Evolutionary conservation across 2,329 filamentous ascomycete genomes (phyloP).

Genomic region (Colletotrichum filicis): DNA sequence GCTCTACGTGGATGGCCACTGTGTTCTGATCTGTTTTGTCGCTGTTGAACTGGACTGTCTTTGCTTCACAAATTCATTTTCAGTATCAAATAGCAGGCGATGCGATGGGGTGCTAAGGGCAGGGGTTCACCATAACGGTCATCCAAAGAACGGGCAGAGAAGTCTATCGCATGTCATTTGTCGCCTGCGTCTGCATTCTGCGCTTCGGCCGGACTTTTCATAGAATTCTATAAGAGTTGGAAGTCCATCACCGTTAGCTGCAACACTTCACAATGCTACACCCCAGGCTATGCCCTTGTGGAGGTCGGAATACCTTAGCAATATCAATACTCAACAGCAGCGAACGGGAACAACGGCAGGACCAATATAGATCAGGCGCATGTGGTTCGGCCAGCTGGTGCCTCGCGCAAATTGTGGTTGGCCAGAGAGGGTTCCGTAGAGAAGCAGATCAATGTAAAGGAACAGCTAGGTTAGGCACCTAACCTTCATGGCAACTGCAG

Average conservation of each 20-base stretch:
- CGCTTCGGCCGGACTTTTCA: background rate
- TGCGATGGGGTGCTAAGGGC: constrained; percentile 17
- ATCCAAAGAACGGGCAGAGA: constrained; percentile 12
- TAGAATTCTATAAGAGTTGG: background rate
- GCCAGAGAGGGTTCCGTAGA: background rate
- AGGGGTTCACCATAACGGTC: constrained; percentile 26
- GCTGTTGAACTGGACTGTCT: background rate
- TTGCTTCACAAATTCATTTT: background rate
- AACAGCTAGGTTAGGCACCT: background rate
- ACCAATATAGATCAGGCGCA: constrained; percentile 1
- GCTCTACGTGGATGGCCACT: background rate
- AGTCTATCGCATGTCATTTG: background rate
- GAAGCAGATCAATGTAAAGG: background rate
- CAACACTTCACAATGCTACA: background rate
- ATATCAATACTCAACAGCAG: background rate
- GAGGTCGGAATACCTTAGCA: background rate
- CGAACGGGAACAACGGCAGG: constrained; percentile 23
- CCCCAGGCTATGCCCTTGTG: background rate
- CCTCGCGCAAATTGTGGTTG: constrained; percentile 1
- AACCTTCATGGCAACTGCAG: background rate
- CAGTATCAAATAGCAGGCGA: background rate
- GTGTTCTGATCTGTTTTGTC: background rate
- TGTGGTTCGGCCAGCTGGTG: constrained; percentile 1
- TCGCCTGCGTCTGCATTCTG: background rate
- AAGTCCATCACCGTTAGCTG: background rate